Evolutionary conservation across 2,329 filamentous ascomycete genomes (phyloP), one percentile per base, ranked within the genome.

Genomic region (Thelonectria discophora): DNA sequence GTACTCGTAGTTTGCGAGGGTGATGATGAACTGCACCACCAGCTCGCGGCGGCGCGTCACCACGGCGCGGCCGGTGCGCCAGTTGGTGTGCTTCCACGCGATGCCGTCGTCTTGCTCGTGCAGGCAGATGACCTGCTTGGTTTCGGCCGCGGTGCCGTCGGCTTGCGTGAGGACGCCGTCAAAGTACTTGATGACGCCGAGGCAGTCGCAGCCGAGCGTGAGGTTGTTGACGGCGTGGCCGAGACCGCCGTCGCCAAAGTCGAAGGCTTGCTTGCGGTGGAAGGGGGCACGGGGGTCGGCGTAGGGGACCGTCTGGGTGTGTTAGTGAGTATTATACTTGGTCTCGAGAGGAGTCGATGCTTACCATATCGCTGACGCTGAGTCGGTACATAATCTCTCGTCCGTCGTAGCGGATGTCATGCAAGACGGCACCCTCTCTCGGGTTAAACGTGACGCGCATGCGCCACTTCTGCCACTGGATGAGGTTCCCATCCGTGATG

Each of bases 401-500:
- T 10, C 84, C 86, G 64, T 90, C 88, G 63, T 89, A 92, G 55
- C 82, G 82, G 6, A 93, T 76, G 67, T 92, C 87, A 68, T 92
- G 88, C 0, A 93, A 80, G 2, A 89, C 88, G 12, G 86, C 83
- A 32, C 90, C 90, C 73, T 92, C 90, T 3, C 90, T 81, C 32
- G 85, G 83, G 78, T 90, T 91, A 78, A 90, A 92, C 6, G 84
- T 84, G 5, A 93, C 84, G 27, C 88, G 80, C 76, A 93, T 86
- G 1, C 83, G 80, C 88, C 88, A 91, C 71, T 90, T 87, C 72
- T 88, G 84, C 86, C 86, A 89, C 50, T 79, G 70, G 1, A 86
- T 70, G 2, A 76, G 66, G 62, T 80, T 80, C 55, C 80, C 73
- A 54, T 78, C 77, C 0, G 58, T 47, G 11, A 90, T 79, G 2